These are phyloP conservation scores for Russula sp. DNA, from an alignment of 768 basidiomycete genomes.

Conservation along the genomic window DNA sequence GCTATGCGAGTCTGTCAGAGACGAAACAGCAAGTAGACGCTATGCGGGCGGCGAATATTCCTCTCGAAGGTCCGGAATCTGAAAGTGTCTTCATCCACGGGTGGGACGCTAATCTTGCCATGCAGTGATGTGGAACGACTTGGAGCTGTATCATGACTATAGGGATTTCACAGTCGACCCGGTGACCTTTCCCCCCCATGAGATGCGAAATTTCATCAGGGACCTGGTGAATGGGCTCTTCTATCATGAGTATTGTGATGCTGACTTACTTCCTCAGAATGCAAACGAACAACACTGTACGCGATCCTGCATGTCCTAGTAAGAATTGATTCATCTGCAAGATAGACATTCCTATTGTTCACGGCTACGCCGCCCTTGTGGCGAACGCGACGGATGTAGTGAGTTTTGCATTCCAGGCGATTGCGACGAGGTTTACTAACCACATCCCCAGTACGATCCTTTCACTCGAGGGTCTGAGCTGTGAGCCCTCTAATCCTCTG, in stretches of 20 bases:
- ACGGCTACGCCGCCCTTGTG: constrained; percentile 53
- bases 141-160: constrained; percentile 63
- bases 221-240: constrained; percentile 37
- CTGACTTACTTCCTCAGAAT: constrained; percentile 27
- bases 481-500: constrained; percentile 33
- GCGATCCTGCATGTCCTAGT: constrained; percentile 3
- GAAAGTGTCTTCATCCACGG: neutral
- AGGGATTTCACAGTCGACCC: constrained; percentile 69
- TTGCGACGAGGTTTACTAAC: neutral
- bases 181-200: constrained; percentile 50
- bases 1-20: constrained; percentile 48
- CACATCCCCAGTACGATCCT: constrained; percentile 50
- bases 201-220: constrained; percentile 47
- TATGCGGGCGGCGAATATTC: constrained; percentile 65
- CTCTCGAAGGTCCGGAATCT: constrained; percentile 54
- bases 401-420: constrained; percentile 26
- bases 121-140: constrained; percentile 73
- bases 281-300: constrained; percentile 45
- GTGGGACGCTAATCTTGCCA: neutral
- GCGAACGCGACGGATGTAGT: constrained; percentile 59
- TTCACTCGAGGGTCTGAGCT: constrained; percentile 56
- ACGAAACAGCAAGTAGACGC: constrained; percentile 47
- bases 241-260: neutral
- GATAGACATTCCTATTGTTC: constrained; percentile 64
- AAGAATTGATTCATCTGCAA: neutral